phyloP scores from a whole-genome alignment of 352 stramenopile genomes.

The Globisporangium polare region DNA sequence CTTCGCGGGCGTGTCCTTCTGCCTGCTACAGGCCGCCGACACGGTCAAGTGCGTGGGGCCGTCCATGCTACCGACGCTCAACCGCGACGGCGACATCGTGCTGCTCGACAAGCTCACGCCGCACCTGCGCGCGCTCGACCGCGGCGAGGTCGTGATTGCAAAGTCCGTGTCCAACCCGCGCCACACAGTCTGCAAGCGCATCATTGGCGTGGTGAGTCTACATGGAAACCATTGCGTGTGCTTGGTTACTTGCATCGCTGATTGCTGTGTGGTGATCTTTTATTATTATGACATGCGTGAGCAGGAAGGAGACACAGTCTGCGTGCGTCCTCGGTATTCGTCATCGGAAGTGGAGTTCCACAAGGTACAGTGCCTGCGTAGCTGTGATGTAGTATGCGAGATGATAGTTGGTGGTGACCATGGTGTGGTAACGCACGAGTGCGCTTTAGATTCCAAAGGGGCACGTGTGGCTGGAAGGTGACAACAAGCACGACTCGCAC shows the following conservation, averaged over 20 bases:
- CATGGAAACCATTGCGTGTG: neutral
- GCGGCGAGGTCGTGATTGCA: slow-evolving; percentile 86
- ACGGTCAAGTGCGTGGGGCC: slow-evolving; percentile 86
- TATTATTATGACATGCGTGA: neutral
- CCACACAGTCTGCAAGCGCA: slow-evolving; percentile 89
- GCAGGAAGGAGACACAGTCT: slow-evolving; percentile 78
- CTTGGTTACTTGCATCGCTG: neutral
- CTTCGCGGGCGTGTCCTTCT: slow-evolving; percentile 73
- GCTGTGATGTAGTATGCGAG: neutral
- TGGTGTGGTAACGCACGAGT: neutral
- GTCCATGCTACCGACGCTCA: slow-evolving; percentile 90
- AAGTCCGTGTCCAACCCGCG: slow-evolving; percentile 82
- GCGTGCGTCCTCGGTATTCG: slow-evolving; percentile 61
- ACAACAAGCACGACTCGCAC: slow-evolving; percentile 95
- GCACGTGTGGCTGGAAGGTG: slow-evolving; percentile 96
- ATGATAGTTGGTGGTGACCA: neutral
- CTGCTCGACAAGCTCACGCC: slow-evolving; percentile 87
- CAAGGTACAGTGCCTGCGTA: slow-evolving; percentile 29
- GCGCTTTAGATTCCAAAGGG: slow-evolving; percentile 75
- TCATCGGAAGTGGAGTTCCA: slow-evolving; percentile 74
- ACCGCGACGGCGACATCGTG: slow-evolving; percentile 87
- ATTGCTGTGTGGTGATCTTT: neutral
- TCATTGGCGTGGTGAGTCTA: slow-evolving; percentile 59
- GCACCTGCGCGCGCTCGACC: slow-evolving; percentile 50
- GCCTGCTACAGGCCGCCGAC: slow-evolving; percentile 63